These are phyloP conservation scores for Phytophthora pistaciae DNA, from an alignment of 352 stramenopile genomes.

Conservation along the genomic window DNA sequence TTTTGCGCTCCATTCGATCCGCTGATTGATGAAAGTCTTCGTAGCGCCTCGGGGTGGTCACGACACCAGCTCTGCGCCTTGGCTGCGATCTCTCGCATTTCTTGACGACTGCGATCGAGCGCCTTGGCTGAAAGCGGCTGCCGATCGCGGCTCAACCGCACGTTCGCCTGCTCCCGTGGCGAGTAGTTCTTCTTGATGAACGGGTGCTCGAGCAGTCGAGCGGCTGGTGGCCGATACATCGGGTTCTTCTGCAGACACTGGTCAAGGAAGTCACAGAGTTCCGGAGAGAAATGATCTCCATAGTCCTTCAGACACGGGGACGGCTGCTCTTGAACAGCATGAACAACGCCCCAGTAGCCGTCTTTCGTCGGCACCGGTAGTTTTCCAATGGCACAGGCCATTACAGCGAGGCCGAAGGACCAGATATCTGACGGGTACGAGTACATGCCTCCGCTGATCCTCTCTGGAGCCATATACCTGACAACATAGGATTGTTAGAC, in stretches of 20 bases:
- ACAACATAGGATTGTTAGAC: conserved; percentile 5
- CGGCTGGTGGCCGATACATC: conserved; percentile 60
- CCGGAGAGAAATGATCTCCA: conserved; percentile 66
- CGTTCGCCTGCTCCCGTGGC: conserved; percentile 36
- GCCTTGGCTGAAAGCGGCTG: conserved; percentile 26
- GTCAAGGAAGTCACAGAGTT: conserved; percentile 83
- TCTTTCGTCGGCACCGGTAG: conserved; percentile 85
- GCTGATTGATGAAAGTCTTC: conserved; percentile 22
- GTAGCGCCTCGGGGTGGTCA: conserved; percentile 52
- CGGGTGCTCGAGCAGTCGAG: conserved; percentile 65
- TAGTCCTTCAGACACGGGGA: conserved; percentile 75
- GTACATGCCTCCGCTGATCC: conserved; percentile 93
- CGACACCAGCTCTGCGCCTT: conserved; percentile 68
- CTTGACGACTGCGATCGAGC: conserved; percentile 39
- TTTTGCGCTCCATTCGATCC: background rate
- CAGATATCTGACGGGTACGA: conserved; percentile 89
- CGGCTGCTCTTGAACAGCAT: conserved; percentile 83
- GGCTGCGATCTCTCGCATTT: conserved; percentile 58
- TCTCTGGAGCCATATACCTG: conserved; percentile 94
- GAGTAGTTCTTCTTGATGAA: conserved; percentile 77
- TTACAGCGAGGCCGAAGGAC: conserved; percentile 84
- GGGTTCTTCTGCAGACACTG: conserved; percentile 86
- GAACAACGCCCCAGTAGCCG: conserved; percentile 92
- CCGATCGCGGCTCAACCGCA: conserved; percentile 28
- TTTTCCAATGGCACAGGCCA: conserved; percentile 90